A percentile compares a stretch with the other conserved stretches of the same genome.
phyloP scores from a whole-genome alignment of 2,329 filamentous ascomycete genomes.

The Truncatella angustata region DNA sequence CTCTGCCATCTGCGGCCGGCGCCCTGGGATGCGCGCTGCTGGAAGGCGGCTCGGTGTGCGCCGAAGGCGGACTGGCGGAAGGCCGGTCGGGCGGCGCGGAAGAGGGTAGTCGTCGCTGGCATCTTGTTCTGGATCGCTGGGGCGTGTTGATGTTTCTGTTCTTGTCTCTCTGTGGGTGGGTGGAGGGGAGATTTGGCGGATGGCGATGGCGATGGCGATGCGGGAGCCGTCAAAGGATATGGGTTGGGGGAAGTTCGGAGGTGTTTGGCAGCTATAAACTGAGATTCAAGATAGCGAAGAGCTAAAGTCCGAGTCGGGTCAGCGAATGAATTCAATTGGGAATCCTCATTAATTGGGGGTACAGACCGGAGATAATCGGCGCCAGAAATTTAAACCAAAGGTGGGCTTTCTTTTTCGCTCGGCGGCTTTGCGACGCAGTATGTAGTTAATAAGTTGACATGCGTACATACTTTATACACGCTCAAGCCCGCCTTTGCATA shows the following conservation, averaged over 20 bases:
- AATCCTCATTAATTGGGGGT: too few relatives aligned
- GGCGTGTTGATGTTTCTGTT: too few relatives aligned
- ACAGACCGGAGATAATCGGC: conserved; percentile 14
- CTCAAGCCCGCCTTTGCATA: background rate
- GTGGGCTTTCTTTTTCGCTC: too few relatives aligned
- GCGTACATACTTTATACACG: too few relatives aligned
- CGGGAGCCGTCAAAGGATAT: too few relatives aligned
- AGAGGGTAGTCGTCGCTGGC: conserved; percentile 46
- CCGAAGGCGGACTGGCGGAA: conserved; percentile 54
- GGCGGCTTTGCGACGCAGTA: too few relatives aligned
- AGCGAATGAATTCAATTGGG: conserved; percentile 4
- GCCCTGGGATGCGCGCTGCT: conserved; percentile 34
- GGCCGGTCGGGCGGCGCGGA: conserved; percentile 53
- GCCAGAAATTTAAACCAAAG: background rate
- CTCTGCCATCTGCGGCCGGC: conserved; percentile 68
- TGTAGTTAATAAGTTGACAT: too few relatives aligned
- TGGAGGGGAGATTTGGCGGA: conserved; percentile 5
- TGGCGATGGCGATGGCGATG: background rate
- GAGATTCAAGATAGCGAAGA: background rate
- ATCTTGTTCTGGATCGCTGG: conserved; percentile 26
- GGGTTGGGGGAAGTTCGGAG: background rate
- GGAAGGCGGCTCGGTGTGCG: conserved; percentile 47
- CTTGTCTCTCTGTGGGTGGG: background rate
- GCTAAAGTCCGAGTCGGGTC: background rate
- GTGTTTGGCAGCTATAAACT: background rate